phyloP scores from a whole-genome alignment of 768 basidiomycete species.

The Pholiota microspora region DNA sequence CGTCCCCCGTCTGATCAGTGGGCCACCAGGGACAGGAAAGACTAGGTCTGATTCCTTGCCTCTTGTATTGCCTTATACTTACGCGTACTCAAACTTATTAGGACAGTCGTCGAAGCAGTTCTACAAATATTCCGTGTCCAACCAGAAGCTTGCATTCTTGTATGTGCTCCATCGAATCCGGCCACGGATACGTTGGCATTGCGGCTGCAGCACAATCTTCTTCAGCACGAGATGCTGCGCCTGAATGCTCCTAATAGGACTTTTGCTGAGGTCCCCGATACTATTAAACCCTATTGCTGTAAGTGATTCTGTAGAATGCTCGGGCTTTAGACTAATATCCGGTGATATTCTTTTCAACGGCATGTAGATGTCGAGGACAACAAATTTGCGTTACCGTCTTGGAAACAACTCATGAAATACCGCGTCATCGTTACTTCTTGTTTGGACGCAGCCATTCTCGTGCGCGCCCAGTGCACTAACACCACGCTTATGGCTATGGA shows the following conservation, averaged over 20 bases:
- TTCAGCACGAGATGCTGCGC: slow-evolving; percentile 43
- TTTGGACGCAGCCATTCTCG: slow-evolving; percentile 43
- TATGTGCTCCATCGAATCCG: slow-evolving; percentile 51
- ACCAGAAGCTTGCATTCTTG: slow-evolving; percentile 44
- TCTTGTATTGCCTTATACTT: background rate
- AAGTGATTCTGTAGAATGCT: slow-evolving; percentile 12
- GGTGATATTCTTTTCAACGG: background rate
- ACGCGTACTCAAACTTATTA: slow-evolving; percentile 12
- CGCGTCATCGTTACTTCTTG: slow-evolving; percentile 47
- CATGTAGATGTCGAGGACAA: slow-evolving; percentile 44
- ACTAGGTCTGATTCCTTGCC: slow-evolving; percentile 33
- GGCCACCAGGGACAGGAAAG: slow-evolving; percentile 53
- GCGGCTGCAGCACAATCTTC: slow-evolving; percentile 35
- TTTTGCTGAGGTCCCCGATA: slow-evolving; percentile 46
- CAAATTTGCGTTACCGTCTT: slow-evolving; percentile 43
- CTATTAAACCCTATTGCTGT: slow-evolving; percentile 49
- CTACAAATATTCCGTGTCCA: slow-evolving; percentile 47
- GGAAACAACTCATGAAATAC: slow-evolving; percentile 44
- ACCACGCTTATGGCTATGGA: slow-evolving; percentile 37
- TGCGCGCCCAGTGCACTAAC: slow-evolving; percentile 45
- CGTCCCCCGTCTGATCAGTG: slow-evolving; percentile 47
- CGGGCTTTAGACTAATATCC: background rate
- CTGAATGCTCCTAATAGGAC: slow-evolving; percentile 49
- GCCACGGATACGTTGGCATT: slow-evolving; percentile 48
- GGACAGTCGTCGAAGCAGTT: slow-evolving; percentile 49